Evolutionary conservation across 1,284 basidiomycete species (phyloP).

Genomic region (Baeospora myosura): DNA sequence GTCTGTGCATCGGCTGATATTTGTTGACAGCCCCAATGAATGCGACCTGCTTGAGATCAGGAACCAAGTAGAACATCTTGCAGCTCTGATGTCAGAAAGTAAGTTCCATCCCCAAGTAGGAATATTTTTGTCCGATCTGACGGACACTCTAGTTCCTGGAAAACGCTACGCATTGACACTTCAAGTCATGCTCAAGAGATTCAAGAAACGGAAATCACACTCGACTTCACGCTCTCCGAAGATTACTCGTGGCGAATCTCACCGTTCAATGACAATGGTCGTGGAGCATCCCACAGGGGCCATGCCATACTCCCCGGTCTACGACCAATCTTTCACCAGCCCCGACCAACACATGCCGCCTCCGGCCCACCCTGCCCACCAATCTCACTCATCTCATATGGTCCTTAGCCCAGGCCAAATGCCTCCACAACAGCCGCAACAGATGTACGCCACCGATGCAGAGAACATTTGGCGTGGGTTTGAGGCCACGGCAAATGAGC

Average conservation of each 20-base stretch:
- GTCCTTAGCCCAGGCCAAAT: conserved; percentile 16
- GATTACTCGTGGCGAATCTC: conserved; percentile 41
- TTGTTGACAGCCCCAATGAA: conserved; percentile 61
- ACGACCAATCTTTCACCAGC: conserved; percentile 29
- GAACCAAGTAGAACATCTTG: conserved; percentile 71
- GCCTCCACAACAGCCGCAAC: conserved; percentile 21
- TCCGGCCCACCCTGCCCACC: conserved; percentile 13
- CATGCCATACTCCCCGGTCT: conserved; percentile 37
- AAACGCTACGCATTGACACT: conserved; percentile 85
- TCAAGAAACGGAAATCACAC: conserved; percentile 55
- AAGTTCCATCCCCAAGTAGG: conserved; percentile 20
- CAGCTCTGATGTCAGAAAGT: conserved; percentile 72
- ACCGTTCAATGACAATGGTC: conserved; percentile 32
- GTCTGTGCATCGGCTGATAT: conserved; percentile 1
- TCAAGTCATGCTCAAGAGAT: conserved; percentile 79
- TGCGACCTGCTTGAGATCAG: conserved; percentile 73
- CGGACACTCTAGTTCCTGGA: conserved; percentile 60
- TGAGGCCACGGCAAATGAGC: conserved; percentile 61
- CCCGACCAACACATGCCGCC: conserved; percentile 23
- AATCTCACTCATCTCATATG: not conserved
- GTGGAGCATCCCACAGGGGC: conserved; percentile 24
- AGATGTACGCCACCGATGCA: conserved; percentile 42
- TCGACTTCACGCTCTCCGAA: conserved; percentile 54
- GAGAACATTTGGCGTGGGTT: conserved; percentile 71
- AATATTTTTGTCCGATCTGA: conserved; percentile 10